phyloP scores from a whole-genome alignment of 192 early-diverging fungal species.

The Coemansia sp. region DNA sequence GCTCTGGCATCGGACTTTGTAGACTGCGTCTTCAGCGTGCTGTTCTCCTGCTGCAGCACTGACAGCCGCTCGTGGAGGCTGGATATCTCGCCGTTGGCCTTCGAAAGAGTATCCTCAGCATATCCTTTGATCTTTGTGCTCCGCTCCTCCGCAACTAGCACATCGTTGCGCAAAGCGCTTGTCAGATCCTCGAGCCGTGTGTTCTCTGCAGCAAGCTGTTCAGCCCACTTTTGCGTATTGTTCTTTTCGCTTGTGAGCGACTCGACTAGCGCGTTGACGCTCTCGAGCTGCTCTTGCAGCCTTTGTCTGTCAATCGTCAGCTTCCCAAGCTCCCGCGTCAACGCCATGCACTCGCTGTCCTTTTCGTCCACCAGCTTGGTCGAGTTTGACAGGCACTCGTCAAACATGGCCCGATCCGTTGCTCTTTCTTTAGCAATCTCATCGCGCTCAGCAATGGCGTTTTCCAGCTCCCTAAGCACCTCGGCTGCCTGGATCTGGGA shows the following conservation, averaged over 20 bases:
- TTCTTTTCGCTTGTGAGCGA: constrained; percentile 20
- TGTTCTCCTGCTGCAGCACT: constrained; percentile 18
- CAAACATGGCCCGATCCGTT: constrained; percentile 23
- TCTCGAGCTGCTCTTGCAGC: constrained; percentile 28
- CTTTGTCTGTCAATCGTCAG: constrained; percentile 35
- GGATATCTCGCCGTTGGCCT: constrained; percentile 32
- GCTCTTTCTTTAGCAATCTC: constrained; percentile 22
- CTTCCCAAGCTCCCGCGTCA: constrained; percentile 34
- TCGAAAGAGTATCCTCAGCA: constrained; percentile 26
- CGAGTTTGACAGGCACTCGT: constrained; percentile 34
- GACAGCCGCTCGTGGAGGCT: constrained; percentile 22
- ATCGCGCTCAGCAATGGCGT: constrained; percentile 23
- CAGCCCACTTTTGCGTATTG: constrained; percentile 19
- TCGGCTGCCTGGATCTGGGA: constrained; percentile 20
- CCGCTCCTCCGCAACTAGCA: constrained; percentile 40
- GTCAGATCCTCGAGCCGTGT: constrained; percentile 23
- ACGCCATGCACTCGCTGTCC: constrained; percentile 22
- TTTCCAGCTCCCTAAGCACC: constrained; percentile 38
- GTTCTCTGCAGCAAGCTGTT: constrained; percentile 19
- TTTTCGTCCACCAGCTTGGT: constrained; percentile 32
- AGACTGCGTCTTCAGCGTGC: constrained; percentile 14
- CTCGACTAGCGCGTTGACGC: constrained; percentile 14
- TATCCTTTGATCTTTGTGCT: constrained; percentile 32
- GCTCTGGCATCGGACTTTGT: constrained; percentile 28
- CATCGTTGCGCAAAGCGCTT: constrained; percentile 26